Base-by-base conservation (phyloP, 1,139 yeast genomes). In the Scheffersomyces insectosa region DNA sequence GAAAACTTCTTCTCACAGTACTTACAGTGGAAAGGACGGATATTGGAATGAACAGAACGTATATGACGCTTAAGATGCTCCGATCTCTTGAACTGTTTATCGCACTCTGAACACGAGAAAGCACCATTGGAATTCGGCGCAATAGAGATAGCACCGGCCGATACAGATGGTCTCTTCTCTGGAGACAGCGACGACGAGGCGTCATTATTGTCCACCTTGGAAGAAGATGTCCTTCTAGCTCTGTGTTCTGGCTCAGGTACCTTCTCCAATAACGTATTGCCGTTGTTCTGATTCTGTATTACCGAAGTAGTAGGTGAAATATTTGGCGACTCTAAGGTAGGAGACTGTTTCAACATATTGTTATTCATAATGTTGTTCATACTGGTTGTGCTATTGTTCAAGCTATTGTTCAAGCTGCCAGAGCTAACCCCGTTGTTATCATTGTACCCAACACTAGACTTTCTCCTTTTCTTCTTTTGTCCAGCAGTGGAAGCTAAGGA, bases 51-150 rank as follows among this genome's bases (percentile, higher is more conserved):
- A 27, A 75, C 80, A 3, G 77, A 71, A 44, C 80, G 55, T 36
- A 71, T 65, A 50, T 75, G 80, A 44, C 80, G 60, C 55, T 75
- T 75, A 50, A 75, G 62, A 56, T 75, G 80, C 53, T 75, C 80
- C 31, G 73, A 69, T 40, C 80, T 57, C 54, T 75, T 73, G 57
- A 75, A 75, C 47, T 70, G 74, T 53, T 75, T 75, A 35, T 61
- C 65, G 54, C 80, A 75, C 41, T 71, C 70, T 3, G 69, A 66
- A 53, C 80, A 75, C 15, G 75, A 75, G 55, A 74, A 75, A 6
- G 75, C 46, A 2, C 54, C 56, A 25, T 49, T 48, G 8, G 50
- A 47, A 40, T 46, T 49, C 9, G 54, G 49, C 11, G 47, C 44
- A 34, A 46, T 47, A 1, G 48, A 34, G 20, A 43, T 39, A 8